A percentile compares a stretch with the other conserved stretches of the same genome.
phyloP scores from a whole-genome alignment of 495 filamentous ascomycete genomes.

The Clohesyomyces aquaticus region DNA sequence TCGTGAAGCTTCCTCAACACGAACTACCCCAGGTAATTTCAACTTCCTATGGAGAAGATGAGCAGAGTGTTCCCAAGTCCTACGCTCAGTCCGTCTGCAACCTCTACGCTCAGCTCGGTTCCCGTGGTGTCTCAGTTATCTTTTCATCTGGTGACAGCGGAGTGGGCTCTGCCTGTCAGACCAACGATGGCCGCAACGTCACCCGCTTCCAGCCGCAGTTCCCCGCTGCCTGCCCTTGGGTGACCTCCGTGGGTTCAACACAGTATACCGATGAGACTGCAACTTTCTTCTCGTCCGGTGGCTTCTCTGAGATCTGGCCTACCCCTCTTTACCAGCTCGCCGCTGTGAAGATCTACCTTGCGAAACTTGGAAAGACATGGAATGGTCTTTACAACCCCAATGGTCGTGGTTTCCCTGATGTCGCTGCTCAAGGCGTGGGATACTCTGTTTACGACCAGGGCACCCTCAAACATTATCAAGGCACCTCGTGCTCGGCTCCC shows the following conservation, averaged over 20 bases:
- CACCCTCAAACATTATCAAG: constrained; percentile 35
- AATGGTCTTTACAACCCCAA: constrained; percentile 43
- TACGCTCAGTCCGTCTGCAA: constrained; percentile 45
- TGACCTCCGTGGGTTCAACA: constrained; percentile 47
- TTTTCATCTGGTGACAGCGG: constrained; percentile 46
- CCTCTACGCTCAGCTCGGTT: constrained; percentile 44
- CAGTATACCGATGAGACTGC: constrained; percentile 43
- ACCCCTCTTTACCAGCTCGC: constrained; percentile 40
- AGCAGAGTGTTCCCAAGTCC: constrained; percentile 43
- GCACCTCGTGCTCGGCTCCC: constrained; percentile 45
- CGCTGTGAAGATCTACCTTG: constrained; percentile 41
- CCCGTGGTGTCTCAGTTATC: constrained; percentile 44
- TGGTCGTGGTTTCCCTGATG: constrained; percentile 47
- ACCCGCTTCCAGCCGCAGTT: constrained; percentile 44
- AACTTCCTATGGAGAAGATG: constrained; percentile 49
- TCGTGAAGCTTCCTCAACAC: constrained; percentile 34
- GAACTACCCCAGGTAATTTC: constrained; percentile 45
- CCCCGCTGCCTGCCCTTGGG: constrained; percentile 46
- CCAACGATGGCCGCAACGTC: constrained; percentile 41
- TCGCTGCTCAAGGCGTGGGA: constrained; percentile 42
- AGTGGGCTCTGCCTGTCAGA: constrained; percentile 41
- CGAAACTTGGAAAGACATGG: constrained; percentile 33
- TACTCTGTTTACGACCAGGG: constrained; percentile 42
- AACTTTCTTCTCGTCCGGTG: constrained; percentile 37
- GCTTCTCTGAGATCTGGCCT: constrained; percentile 48